Percentiles rank a stretch among this genome's conserved stretches.
phyloP scores from a whole-genome alignment of 441 rosid genomes.

The Gossypium schwendimanii region DNA sequence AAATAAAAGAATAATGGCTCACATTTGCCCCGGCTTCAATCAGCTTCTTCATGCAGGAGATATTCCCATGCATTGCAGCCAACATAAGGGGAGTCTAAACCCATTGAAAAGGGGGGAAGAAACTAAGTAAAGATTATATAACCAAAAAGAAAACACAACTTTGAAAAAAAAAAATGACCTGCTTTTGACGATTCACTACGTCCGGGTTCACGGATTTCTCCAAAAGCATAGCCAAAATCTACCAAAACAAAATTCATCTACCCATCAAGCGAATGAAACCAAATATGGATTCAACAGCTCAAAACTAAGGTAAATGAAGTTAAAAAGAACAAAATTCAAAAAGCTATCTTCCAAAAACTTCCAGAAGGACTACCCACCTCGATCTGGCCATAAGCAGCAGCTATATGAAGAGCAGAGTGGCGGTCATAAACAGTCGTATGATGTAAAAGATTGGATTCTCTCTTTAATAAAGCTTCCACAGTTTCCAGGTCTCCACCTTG shows the following conservation, averaged over 20 bases:
- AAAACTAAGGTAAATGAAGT: background rate
- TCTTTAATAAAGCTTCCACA: slow-evolving; percentile 36
- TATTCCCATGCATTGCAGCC: slow-evolving; percentile 91
- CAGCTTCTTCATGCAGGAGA: slow-evolving; percentile 66
- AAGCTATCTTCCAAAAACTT: background rate
- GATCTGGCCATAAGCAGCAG: slow-evolving; percentile 95
- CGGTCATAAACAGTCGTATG: slow-evolving; percentile 64
- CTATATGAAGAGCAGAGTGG: slow-evolving; percentile 77
- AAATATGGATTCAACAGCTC: background rate
- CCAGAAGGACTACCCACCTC: slow-evolving; percentile 42
- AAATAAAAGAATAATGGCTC: slow-evolving; percentile 13
- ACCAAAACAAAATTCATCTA: slow-evolving; percentile 1
- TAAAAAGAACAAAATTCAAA: slow-evolving; percentile 10
- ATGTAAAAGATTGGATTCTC: slow-evolving; percentile 44
- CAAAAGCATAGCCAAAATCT: slow-evolving; percentile 73
- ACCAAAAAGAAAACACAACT: slow-evolving; percentile 5
- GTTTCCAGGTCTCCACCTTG: slow-evolving; percentile 59
- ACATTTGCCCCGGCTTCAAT: slow-evolving; percentile 94
- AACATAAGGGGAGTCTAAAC: slow-evolving; percentile 90
- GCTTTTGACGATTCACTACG: slow-evolving; percentile 77
- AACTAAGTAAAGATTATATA: background rate
- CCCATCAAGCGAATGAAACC: background rate
- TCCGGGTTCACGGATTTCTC: slow-evolving; percentile 72
- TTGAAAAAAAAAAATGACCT: slow-evolving; percentile 38
- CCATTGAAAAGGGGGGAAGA: slow-evolving; percentile 7